Base-by-base conservation (phyloP, 495 filamentous ascomycete species). In the Aspergillus steynii region DNA sequence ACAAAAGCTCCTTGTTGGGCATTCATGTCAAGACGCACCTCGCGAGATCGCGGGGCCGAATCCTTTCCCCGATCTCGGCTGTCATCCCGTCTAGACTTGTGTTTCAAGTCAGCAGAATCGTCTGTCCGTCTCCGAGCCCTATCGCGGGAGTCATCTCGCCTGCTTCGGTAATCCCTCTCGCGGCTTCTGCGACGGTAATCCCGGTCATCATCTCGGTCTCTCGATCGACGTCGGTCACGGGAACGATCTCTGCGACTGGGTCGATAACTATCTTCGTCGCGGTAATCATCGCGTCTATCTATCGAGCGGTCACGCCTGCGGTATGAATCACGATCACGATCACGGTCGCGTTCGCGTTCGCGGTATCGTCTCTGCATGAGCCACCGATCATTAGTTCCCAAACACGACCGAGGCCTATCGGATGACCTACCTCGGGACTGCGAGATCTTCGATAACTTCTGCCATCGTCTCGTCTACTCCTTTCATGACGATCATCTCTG, bases 111-210 rank as follows among this genome's bases (percentile, higher is more conserved):
- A 85, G 87, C 84, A 81, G 90, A 88, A 78, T 85, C 88, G 74
- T 91, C 88, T 73, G 85, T 85, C 70, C 87, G 87, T 66, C 83
- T 82, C 73, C 85, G 85, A 63, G 74, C 80, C 68, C 85, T 85
- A 65, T 92, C 89, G 74, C 87, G 85, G 72, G 89, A 91, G 64
- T 89, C 88, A 80, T 92, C 90, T 86, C 87, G 88, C 82, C 89
- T 90, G 64, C 76, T 75, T 74, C 89, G 85, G 66, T 87, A 82
- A 64, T 92, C 90, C 73, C 87, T 85, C 47, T 93, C 90, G 68
- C 88, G 83, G 67, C 88, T 90, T 60, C 85, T 79, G 61, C 86
- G 81, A 56, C 85, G 84, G 70, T 85, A 78, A 53, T 88, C 85
- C 56, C 83, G 83, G 29, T 84, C 82, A 48, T 74, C 72, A 59